These are phyloP conservation scores for Fusarium hainanense DNA, from an alignment of 2,329 filamentous ascomycete species.

Conservation along the genomic window DNA sequence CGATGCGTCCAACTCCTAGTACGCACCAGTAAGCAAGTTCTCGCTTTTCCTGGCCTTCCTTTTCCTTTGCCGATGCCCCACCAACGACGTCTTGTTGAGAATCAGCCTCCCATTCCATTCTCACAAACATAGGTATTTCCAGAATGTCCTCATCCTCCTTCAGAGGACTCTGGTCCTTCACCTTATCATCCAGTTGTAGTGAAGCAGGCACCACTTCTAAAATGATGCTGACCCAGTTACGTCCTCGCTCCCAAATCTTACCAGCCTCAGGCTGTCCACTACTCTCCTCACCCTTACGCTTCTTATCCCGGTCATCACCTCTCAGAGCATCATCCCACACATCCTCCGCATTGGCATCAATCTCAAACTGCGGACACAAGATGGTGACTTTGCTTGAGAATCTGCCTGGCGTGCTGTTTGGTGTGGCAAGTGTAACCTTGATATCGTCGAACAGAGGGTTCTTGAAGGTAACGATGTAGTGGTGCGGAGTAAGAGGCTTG, in stretches of 20 bases:
- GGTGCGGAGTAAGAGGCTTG: slow-evolving; percentile 71
- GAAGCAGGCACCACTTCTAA: slow-evolving; percentile 84
- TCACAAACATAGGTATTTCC: slow-evolving; percentile 94
- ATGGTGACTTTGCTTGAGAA: slow-evolving; percentile 87
- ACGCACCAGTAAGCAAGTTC: slow-evolving; percentile 98
- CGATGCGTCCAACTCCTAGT: slow-evolving; percentile 85
- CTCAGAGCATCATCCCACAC: slow-evolving; percentile 89
- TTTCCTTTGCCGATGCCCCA: slow-evolving; percentile 62
- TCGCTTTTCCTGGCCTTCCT: slow-evolving; percentile 77
- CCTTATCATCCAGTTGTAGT: slow-evolving; percentile 54
- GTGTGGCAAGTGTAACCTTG: slow-evolving; percentile 87
- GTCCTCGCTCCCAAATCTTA: slow-evolving; percentile 94
- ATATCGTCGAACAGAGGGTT: slow-evolving; percentile 95
- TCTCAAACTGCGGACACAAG: slow-evolving; percentile 91
- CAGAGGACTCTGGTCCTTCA: slow-evolving; percentile 58
- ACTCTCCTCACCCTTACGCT: slow-evolving; percentile 55
- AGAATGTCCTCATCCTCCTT: slow-evolving; percentile 72
- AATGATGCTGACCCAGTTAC: slow-evolving; percentile 95
- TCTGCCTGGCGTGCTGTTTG: slow-evolving; percentile 79
- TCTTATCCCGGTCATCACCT: slow-evolving; percentile 57
- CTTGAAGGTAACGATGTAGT: slow-evolving; percentile 89
- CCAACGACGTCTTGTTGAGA: slow-evolving; percentile 73
- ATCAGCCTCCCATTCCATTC: slow-evolving; percentile 89
- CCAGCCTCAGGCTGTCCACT: slow-evolving; percentile 78
- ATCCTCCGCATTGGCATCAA: slow-evolving; percentile 88